Evolutionary conservation across 2,329 filamentous ascomycete genomes (phyloP).

Genomic region (Cladosporium velox): DNA sequence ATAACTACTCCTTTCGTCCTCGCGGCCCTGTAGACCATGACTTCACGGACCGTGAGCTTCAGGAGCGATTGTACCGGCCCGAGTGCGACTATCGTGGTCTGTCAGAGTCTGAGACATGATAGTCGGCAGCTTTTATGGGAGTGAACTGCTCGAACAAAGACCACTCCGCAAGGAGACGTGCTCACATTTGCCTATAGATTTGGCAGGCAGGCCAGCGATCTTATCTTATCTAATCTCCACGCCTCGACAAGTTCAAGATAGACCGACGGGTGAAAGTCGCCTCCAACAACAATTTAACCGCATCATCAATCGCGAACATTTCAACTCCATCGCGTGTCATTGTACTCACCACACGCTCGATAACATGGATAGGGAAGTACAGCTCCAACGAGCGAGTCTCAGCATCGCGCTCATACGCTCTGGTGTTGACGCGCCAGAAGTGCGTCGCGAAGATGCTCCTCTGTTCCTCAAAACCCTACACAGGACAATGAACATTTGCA

Average conservation of each 20-base stretch:
- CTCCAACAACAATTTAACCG: background rate
- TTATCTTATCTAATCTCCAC: background rate
- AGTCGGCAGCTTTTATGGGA: background rate
- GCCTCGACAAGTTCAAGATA: background rate
- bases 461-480: background rate
- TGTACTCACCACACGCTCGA: background rate
- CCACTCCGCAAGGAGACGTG: background rate
- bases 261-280: background rate
- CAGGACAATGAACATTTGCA: slow-evolving; percentile 16
- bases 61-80: background rate
- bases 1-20: background rate
- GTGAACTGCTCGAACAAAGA: background rate
- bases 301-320: background rate
- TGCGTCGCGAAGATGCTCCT: slow-evolving; percentile 11
- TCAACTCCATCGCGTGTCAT: background rate
- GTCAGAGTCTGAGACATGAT: too few species aligned
- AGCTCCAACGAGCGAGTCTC: background rate
- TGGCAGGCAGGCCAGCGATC: background rate
- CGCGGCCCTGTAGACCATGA: background rate
- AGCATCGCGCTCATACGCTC: slow-evolving; percentile 13
- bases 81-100: background rate
- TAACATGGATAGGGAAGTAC: slow-evolving; percentile 1
- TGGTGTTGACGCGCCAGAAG: slow-evolving; percentile 10
- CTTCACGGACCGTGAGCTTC: background rate
- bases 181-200: background rate